Percentiles rank a stretch among this genome's conserved stretches.
Evolutionary conservation across 352 stramenopile species (phyloP).

Genomic region (Globisporangium echinulatum): DNA sequence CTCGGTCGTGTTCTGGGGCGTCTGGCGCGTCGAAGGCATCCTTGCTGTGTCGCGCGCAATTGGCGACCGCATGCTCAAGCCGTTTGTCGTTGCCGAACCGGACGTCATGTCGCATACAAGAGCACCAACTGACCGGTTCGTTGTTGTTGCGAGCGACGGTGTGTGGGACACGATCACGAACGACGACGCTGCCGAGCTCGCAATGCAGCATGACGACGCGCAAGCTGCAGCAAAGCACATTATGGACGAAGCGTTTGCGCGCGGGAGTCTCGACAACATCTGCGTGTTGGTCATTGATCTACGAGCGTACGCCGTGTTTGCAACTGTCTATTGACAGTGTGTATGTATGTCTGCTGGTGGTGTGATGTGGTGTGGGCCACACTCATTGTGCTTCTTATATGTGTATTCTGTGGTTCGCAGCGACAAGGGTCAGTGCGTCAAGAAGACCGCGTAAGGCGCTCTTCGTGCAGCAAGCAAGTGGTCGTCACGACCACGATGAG

Average conservation of each 20-base stretch:
- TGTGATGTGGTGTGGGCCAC: neutral
- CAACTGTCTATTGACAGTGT: neutral
- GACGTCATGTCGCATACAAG: constrained; percentile 73
- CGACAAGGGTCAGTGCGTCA: constrained; percentile 42
- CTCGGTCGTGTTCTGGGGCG: constrained; percentile 87
- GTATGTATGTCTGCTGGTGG: neutral
- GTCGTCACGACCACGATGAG: neutral
- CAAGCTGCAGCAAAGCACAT: constrained; percentile 70
- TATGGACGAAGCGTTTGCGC: constrained; percentile 81
- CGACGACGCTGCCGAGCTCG: constrained; percentile 72
- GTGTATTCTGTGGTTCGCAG: constrained; percentile 12
- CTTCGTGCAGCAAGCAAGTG: neutral
- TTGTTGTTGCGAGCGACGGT: constrained; percentile 88
- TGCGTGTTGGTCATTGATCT: constrained; percentile 89
- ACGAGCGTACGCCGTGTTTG: constrained; percentile 36
- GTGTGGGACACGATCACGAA: constrained; percentile 91
- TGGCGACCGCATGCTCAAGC: constrained; percentile 89
- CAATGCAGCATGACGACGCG: constrained; percentile 57
- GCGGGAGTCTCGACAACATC: constrained; percentile 88
- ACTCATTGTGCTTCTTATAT: neutral
- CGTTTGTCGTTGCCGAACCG: constrained; percentile 88
- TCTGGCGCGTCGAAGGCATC: constrained; percentile 92
- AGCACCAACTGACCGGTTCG: constrained; percentile 57
- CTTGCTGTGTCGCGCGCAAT: constrained; percentile 91
- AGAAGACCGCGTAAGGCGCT: constrained; percentile 25